Evolutionary conservation across 1,284 basidiomycete genomes (phyloP).

Genomic region (Naganishia sp.): DNA sequence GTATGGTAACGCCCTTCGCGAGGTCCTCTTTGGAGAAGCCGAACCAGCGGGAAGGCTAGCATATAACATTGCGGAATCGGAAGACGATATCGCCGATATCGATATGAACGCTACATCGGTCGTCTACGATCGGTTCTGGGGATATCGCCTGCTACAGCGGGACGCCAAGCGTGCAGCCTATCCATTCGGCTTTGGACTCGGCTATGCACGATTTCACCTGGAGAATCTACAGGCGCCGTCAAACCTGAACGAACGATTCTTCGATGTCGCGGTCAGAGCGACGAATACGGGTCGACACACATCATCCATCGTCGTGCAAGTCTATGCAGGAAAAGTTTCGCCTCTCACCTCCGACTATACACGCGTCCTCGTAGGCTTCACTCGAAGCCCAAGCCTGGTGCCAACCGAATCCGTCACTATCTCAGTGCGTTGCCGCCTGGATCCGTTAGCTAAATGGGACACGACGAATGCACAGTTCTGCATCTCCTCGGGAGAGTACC

Average conservation of each 20-base stretch:
- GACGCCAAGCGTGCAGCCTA: constrained; percentile 4
- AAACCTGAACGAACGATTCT: constrained; percentile 3
- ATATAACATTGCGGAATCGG: constrained; percentile 18
- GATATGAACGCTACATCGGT: constrained; percentile 17
- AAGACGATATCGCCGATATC: constrained; percentile 19
- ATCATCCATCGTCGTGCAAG: constrained; percentile 15
- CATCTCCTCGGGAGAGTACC: not conserved
- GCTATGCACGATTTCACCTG: constrained; percentile 13
- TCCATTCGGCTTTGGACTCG: constrained; percentile 26
- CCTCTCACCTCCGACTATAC: not conserved
- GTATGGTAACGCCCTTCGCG: constrained; percentile 21
- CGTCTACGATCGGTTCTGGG: constrained; percentile 24
- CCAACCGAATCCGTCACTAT: not conserved
- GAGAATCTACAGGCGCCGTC: not conserved
- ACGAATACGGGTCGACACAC: not conserved
- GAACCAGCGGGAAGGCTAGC: constrained; percentile 23
- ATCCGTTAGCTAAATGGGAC: constrained; percentile 21
- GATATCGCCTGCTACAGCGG: constrained; percentile 13
- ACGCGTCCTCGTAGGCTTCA: constrained; percentile 21
- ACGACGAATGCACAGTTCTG: not conserved
- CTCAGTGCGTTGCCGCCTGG: constrained; percentile 4
- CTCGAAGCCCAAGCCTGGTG: not conserved
- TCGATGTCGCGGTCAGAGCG: not conserved
- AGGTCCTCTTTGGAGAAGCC: constrained; percentile 24
- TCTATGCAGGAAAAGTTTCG: constrained; percentile 8